Evolutionary conservation across 192 early-diverging fungal species (phyloP).

Genomic region (Allomyces arbusculus): DNA sequence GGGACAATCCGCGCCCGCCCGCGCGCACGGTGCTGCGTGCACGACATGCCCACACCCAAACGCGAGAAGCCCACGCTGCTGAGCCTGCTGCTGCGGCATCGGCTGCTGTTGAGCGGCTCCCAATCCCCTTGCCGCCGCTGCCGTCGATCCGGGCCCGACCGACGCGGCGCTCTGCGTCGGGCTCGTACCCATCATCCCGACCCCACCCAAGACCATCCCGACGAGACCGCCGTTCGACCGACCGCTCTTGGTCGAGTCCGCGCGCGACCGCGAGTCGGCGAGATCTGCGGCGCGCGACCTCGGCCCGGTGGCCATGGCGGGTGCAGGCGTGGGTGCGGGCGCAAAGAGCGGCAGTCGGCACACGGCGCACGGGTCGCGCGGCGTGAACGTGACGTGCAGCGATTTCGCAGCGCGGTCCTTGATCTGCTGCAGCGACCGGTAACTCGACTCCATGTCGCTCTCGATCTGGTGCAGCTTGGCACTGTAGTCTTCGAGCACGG

Average conservation of each 20-base stretch:
- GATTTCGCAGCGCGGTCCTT: neutral
- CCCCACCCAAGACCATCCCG: no score
- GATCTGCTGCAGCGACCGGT: neutral
- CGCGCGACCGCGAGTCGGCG: no score
- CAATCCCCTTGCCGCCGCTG: neutral
- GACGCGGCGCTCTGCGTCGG: no score
- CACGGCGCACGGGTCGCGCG: neutral
- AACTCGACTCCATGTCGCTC: constrained; percentile 57
- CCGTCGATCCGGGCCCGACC: neutral
- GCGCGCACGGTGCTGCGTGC: neutral
- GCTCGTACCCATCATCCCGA: no score
- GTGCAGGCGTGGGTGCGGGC: neutral
- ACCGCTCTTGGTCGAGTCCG: no score
- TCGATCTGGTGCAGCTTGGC: constrained; percentile 71
- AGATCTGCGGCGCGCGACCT: no score
- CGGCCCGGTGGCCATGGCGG: neutral
- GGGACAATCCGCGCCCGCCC: neutral
- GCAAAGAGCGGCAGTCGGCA: neutral
- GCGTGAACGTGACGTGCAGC: neutral
- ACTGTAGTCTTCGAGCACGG: constrained; percentile 83
- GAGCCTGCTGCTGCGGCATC: no score
- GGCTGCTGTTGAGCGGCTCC: no score
- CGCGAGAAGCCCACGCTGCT: neutral
- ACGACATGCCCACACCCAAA: neutral
- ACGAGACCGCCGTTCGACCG: no score